These are phyloP conservation scores for Aspergillus leporis DNA, from an alignment of 495 filamentous ascomycete species.

Conservation along the genomic window DNA sequence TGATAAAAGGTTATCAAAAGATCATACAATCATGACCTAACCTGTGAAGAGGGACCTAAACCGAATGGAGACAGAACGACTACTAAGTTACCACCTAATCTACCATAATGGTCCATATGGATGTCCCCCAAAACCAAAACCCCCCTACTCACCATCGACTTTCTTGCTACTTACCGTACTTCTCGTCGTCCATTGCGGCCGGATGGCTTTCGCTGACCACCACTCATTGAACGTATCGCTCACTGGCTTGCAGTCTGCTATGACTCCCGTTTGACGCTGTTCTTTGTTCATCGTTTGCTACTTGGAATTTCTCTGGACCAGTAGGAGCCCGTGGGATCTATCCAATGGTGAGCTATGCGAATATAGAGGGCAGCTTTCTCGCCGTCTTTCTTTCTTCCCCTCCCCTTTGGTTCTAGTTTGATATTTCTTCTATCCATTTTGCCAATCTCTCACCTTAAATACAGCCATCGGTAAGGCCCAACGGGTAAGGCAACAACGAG, in stretches of 20 bases:
- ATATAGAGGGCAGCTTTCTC: constrained; percentile 4
- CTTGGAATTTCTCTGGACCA: neutral
- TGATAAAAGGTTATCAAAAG: neutral
- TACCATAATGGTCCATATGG: too few species aligned
- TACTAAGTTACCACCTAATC: neutral
- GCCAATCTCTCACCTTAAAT: neutral
- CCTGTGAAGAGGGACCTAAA: neutral
- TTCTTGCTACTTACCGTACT: too few species aligned
- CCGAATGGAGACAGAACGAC: neutral
- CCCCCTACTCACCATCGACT: too few species aligned
- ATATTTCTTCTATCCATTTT: constrained; percentile 5
- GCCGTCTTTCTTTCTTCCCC: neutral
- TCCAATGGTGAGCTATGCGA: constrained; percentile 9
- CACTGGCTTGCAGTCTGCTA: neutral
- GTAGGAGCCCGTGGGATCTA: neutral
- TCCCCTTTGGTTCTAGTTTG: neutral
- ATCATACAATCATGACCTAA: neutral
- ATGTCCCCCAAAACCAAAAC: too few species aligned
- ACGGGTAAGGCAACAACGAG: constrained; percentile 3
- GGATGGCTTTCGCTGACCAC: neutral
- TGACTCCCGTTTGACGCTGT: constrained; percentile 6
- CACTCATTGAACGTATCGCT: too few species aligned
- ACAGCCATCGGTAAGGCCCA: neutral
- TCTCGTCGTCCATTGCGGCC: neutral
- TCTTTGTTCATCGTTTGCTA: constrained; percentile 9